phyloP scores from a whole-genome alignment of 2,329 filamentous ascomycete genomes.

The Aspergillus fischeri region DNA sequence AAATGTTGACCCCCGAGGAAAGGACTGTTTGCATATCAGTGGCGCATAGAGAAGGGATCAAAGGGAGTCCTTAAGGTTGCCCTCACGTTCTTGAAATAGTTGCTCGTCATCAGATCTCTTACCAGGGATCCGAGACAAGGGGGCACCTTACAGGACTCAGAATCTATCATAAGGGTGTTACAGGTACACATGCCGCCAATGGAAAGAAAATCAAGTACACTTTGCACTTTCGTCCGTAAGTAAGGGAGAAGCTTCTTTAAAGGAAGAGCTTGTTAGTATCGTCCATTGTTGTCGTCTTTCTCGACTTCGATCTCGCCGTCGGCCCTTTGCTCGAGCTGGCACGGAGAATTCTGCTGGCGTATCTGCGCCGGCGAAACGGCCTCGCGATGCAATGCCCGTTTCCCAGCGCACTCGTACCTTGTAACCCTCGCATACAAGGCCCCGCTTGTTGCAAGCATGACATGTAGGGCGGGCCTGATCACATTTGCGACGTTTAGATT shows the following conservation, averaged over 20 bases:
- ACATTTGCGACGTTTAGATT: slow-evolving; percentile 25
- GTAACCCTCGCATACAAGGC: slow-evolving; percentile 27
- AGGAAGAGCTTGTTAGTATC: not conserved
- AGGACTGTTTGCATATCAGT: slow-evolving; percentile 14
- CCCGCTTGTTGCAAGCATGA: slow-evolving; percentile 19
- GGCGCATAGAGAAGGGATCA: not conserved
- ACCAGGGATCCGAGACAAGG: not conserved
- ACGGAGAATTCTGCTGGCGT: slow-evolving; percentile 22
- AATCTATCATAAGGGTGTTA: not conserved
- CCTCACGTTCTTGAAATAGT: slow-evolving; percentile 23
- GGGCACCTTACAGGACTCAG: not conserved
- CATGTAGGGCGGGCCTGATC: slow-evolving; percentile 25
- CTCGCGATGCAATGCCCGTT: slow-evolving; percentile 29
- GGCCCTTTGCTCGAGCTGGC: slow-evolving; percentile 20
- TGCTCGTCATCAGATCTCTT: slow-evolving; percentile 9
- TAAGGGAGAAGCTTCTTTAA: not conserved
- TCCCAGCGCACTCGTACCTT: slow-evolving; percentile 30
- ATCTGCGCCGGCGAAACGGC: slow-evolving; percentile 26
- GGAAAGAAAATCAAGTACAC: not conserved
- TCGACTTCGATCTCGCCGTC: slow-evolving; percentile 21
- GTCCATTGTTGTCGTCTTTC: slow-evolving; percentile 8
- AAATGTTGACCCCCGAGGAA: slow-evolving; percentile 21
- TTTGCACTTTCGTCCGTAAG: not conserved
- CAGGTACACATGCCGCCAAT: not conserved
- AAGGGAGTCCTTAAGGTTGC: not conserved